phyloP scores from a whole-genome alignment of 805 yeast species.

The Starmerella geochares region DNA sequence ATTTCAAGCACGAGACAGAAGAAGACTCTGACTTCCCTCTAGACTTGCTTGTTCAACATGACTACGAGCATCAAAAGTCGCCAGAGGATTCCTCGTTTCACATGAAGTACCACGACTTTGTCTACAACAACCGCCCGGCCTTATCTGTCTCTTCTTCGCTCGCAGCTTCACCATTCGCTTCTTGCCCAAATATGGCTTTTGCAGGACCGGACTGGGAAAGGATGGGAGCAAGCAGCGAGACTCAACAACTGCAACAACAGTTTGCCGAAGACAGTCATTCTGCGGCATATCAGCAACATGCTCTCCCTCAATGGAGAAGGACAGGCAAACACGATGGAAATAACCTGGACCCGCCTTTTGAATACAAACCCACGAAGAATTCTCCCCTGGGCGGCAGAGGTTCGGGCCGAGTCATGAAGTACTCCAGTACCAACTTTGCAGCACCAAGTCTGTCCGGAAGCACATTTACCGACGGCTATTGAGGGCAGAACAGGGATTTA shows the following conservation, averaged over 20 bases:
- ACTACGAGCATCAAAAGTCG: background rate
- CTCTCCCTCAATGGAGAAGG: background rate
- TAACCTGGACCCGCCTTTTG: background rate
- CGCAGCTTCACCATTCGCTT: background rate
- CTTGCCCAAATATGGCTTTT: background rate
- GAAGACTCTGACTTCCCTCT: constrained; percentile 18
- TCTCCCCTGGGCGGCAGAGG: background rate
- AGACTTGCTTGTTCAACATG: constrained; percentile 14
- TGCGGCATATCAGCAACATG: background rate
- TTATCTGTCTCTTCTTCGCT: background rate
- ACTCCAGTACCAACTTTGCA: background rate
- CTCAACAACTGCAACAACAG: too few species aligned
- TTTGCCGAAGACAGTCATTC: background rate
- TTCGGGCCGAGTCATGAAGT: background rate
- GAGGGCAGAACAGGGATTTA: too few species aligned
- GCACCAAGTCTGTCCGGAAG: background rate
- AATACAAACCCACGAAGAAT: background rate
- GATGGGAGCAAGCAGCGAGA: too few species aligned
- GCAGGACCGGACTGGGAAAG: background rate
- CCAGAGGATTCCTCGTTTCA: constrained; percentile 5
- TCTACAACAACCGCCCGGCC: constrained; percentile 17
- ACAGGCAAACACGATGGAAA: too few species aligned
- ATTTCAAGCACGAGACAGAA: background rate
- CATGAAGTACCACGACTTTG: constrained; percentile 12
- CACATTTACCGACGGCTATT: background rate